Evolutionary conservation across 2,329 filamentous ascomycete species (phyloP).

Genomic region (Pseudocercospora pini-densiflorae): DNA sequence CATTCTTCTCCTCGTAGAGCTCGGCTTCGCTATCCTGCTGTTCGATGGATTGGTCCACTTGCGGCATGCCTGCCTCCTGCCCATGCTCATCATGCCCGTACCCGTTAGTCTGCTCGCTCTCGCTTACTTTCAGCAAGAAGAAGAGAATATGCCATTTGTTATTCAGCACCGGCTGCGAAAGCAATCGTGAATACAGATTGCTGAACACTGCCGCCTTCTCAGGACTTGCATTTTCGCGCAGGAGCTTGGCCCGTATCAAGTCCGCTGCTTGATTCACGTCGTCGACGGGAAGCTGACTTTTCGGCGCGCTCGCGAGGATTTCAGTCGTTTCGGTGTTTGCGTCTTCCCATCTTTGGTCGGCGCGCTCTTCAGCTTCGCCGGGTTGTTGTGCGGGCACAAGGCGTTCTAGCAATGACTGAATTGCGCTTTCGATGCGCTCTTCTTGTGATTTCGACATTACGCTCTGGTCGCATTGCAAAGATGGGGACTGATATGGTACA

Average conservation of each 20-base stretch:
- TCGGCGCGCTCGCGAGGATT: slow-evolving; percentile 50
- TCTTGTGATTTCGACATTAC: slow-evolving; percentile 17
- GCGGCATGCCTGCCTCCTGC: slow-evolving; percentile 6
- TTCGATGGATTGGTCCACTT: slow-evolving; percentile 15
- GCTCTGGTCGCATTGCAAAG: slow-evolving; percentile 6
- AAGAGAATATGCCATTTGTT: slow-evolving; percentile 98
- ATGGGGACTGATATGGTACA: background rate
- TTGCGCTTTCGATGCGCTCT: slow-evolving; percentile 75
- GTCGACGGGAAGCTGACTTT: slow-evolving; percentile 59
- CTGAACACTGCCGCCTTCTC: slow-evolving; percentile 82
- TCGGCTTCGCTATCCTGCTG: slow-evolving; percentile 26
- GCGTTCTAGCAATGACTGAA: slow-evolving; percentile 77
- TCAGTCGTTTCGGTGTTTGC: slow-evolving; percentile 57
- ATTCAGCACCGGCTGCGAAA: slow-evolving; percentile 88
- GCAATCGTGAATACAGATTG: slow-evolving; percentile 85
- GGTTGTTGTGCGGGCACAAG: slow-evolving; percentile 67
- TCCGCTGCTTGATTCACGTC: slow-evolving; percentile 92
- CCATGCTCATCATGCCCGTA: slow-evolving; percentile 15
- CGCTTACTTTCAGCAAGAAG: slow-evolving; percentile 75
- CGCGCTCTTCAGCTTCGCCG: slow-evolving; percentile 68
- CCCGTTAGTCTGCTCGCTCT: slow-evolving; percentile 1
- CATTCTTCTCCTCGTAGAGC: slow-evolving; percentile 16
- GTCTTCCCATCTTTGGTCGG: slow-evolving; percentile 71
- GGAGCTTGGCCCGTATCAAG: slow-evolving; percentile 85
- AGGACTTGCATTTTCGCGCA: slow-evolving; percentile 74